Conservation (phyloP, 2,329 filamentous ascomycete genomes). For the Pezicula carpinea region DNA sequence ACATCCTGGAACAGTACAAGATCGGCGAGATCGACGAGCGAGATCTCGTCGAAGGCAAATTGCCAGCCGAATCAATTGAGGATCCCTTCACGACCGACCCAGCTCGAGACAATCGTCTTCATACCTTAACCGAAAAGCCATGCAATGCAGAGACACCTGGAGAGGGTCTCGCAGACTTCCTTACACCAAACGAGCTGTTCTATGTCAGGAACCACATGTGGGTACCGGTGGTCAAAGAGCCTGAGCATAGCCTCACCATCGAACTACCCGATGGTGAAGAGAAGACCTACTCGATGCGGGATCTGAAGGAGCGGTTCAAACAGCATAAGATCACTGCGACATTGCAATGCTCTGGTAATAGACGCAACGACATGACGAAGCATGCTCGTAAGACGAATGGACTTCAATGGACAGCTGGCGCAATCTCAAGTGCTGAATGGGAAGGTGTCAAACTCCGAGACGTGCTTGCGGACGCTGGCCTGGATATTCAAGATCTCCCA, state of each 20-base stretch:
- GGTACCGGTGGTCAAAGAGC: constrained; percentile 38
- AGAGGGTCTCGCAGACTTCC: constrained; percentile 43
- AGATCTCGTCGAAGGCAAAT: constrained; percentile 54
- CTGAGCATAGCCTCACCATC: constrained; percentile 32
- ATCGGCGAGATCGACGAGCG: constrained; percentile 56
- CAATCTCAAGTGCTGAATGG: constrained; percentile 45
- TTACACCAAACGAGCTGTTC: constrained; percentile 45
- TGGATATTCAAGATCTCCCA: constrained; percentile 20
- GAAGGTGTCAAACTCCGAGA: constrained; percentile 41
- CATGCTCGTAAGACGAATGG: constrained; percentile 40
- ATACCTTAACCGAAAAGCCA: constrained; percentile 49
- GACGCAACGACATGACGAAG: constrained; percentile 48
- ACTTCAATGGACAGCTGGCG: constrained; percentile 42
- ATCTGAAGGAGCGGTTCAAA: constrained; percentile 37
- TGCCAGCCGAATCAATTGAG: constrained; percentile 49
- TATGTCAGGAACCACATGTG: constrained; percentile 51
- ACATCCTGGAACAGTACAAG: constrained; percentile 60
- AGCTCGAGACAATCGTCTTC: constrained; percentile 43
- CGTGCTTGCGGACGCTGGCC: constrained; percentile 37
- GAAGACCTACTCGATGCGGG: constrained; percentile 36
- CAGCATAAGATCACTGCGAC: constrained; percentile 43
- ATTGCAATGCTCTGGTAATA: constrained; percentile 45
- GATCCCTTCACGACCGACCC: constrained; percentile 57
- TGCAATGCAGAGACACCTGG: constrained; percentile 58
- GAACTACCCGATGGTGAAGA: constrained; percentile 36